phyloP scores from a whole-genome alignment of 495 filamentous ascomycete genomes.

The Cercophora sp. region DNA sequence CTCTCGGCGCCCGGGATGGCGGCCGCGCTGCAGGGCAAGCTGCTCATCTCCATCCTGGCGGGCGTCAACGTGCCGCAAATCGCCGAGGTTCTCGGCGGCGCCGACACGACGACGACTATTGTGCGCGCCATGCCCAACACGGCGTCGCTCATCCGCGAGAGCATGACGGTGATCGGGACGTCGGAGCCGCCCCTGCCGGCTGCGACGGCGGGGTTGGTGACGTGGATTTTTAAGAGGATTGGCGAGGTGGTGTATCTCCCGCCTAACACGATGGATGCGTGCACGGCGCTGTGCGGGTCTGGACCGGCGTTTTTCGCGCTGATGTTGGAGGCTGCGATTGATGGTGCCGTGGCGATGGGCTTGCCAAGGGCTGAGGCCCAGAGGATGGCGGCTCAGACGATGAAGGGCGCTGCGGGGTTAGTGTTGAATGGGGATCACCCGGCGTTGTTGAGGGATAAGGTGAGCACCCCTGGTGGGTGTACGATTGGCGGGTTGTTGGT shows the following conservation, averaged over 20 bases:
- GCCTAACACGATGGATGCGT: conserved; percentile 65
- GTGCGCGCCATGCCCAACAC: conserved; percentile 83
- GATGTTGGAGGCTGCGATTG: conserved; percentile 71
- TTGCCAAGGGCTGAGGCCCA: conserved; percentile 71
- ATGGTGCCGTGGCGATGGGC: conserved; percentile 79
- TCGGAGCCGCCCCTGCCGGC: conserved; percentile 54
- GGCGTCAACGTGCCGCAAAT: conserved; percentile 70
- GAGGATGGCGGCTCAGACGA: conserved; percentile 76
- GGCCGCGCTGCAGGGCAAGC: conserved; percentile 68
- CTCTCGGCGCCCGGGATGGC: conserved; percentile 61
- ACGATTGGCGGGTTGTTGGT: conserved; percentile 74
- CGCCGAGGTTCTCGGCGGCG: conserved; percentile 52
- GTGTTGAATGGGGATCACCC: conserved; percentile 73
- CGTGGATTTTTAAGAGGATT: conserved; percentile 73
- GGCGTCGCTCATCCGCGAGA: conserved; percentile 62
- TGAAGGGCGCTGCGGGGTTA: conserved; percentile 66
- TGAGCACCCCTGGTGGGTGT: conserved; percentile 75
- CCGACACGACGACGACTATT: conserved; percentile 38
- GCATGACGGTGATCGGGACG: conserved; percentile 74
- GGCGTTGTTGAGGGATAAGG: conserved; percentile 70
- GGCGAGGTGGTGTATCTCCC: conserved; percentile 64
- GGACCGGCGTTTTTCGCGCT: conserved; percentile 77
- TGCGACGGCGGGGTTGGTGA: conserved; percentile 52
- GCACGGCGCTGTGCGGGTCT: conserved; percentile 70
- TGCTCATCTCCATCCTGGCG: conserved; percentile 80